Base-by-base conservation (phyloP, 768 basidiomycete species). In the Multifurca ochricompacta region DNA sequence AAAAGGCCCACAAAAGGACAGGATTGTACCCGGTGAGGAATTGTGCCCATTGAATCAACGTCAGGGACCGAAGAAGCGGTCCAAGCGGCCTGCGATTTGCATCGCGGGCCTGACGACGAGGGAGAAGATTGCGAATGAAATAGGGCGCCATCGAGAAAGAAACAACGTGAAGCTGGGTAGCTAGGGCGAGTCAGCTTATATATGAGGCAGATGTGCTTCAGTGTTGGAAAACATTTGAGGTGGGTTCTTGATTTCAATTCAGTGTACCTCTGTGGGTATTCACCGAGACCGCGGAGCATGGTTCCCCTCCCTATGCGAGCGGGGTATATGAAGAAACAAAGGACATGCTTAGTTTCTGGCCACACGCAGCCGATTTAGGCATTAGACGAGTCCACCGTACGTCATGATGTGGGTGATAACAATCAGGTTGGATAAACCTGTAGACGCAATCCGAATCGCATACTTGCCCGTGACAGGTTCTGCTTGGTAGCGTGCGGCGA, bases 1-100 rank as follows among this genome's bases (percentile, higher is more conserved):
- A n/a, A 44, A 25, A 27, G 23, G 18, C 35, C 19, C 16, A 23
- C 10, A 27, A 31, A 39, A 34, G 21, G 1, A 28, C 7, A 7
- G 31, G 34, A 0, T 6, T 28, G n/a, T 62, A 80, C 79, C 82
- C 81, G 21, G 74, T 71, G 58, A 71, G 75, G 64, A 82, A 82
- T 46, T 79, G 72, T 2, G 75, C 74, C 69, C 74, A 76, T 52
- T 83, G 80, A 6, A 77, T 54, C 65, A 67, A 73, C 0, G 73
- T 77, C 42, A 83, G 60, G 3, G 60, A 63, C 8, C 35, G 42
- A 25, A 83, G 60, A 0, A 75, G 77, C 2, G 64, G 59, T 16
- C 75, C 53, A 23, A 79, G 51, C 4, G 76, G 71, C 30, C 69
- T 39, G 6, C 28, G 32, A 16, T 47, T 51, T 9, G n/a, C 51